Conservation (phyloP, 2,329 filamentous ascomycete genomes). For the Exophiala lecanii-corni region DNA sequence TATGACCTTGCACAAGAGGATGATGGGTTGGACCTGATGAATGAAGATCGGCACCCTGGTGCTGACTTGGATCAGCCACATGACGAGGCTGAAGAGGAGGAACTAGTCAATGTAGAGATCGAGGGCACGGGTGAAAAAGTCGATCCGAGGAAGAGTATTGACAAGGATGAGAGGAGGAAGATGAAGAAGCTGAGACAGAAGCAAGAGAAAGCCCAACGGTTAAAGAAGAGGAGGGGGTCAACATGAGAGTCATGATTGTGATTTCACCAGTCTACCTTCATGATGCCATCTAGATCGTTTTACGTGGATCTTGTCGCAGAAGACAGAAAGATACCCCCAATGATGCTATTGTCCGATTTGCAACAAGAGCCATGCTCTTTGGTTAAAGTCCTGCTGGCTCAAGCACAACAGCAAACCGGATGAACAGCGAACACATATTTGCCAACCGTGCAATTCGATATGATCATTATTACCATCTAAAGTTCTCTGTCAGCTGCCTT, state of each 20-base stretch:
- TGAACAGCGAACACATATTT: too few species aligned
- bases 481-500: conserved; percentile 74
- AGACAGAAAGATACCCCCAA: too few species aligned
- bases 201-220: conserved; percentile 7
- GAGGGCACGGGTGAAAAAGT: conserved; percentile 30
- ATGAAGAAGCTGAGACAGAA: conserved; percentile 17
- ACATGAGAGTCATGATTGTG: too few species aligned
- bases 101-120: conserved; percentile 33
- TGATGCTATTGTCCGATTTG: too few species aligned
- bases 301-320: too few species aligned
- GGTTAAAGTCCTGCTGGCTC: too few species aligned
- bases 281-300: too few species aligned
- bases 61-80: conserved; percentile 32
- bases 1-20: conserved; percentile 19
- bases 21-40: conserved; percentile 5
- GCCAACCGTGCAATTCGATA: too few species aligned
- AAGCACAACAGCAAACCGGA: too few species aligned
- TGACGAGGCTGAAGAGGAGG: conserved; percentile 32
- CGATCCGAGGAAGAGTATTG: conserved; percentile 3
- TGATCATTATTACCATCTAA: too few species aligned
- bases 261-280: too few species aligned
- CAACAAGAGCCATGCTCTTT: too few species aligned
- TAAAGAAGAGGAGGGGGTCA: conserved; percentile 8
- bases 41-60: conserved; percentile 15
- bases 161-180: conserved; percentile 18